phyloP scores from a whole-genome alignment of 441 rosid species.

The Erodium texanum region DNA sequence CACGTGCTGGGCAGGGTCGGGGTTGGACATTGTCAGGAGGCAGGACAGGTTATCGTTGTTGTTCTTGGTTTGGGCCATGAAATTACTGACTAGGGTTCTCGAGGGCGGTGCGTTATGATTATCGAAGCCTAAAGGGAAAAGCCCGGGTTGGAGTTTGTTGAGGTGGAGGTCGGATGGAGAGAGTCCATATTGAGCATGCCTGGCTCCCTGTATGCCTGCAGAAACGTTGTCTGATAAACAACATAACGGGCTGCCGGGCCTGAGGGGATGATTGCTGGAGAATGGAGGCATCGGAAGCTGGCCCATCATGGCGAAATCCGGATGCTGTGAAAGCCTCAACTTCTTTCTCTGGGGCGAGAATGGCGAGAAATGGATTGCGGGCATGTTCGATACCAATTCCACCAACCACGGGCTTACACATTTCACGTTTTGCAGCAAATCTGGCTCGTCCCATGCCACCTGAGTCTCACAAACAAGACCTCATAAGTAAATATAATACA shows the following conservation, averaged over 20 bases:
- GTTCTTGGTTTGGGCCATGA: no score
- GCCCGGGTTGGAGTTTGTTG: slow-evolving; percentile 57
- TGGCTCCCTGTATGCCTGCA: slow-evolving; percentile 99
- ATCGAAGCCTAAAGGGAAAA: slow-evolving; percentile 34
- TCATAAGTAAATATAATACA: no score
- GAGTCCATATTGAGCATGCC: slow-evolving; percentile 83
- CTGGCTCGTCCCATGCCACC: slow-evolving; percentile 99
- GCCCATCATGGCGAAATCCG: slow-evolving; percentile 51
- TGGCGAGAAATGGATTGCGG: slow-evolving; percentile 52
- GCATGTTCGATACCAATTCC: slow-evolving; percentile 72
- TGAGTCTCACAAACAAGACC: slow-evolving; percentile 11
- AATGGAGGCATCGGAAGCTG: slow-evolving; percentile 58
- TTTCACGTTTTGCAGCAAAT: slow-evolving; percentile 86
- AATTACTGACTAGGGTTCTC: no score
- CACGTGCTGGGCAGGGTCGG: slow-evolving; percentile 23
- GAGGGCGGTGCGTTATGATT: no score
- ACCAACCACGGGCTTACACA: slow-evolving; percentile 91
- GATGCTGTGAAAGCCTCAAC: slow-evolving; percentile 45
- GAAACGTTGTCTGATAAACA: slow-evolving; percentile 62
- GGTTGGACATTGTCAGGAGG: slow-evolving; percentile 58
- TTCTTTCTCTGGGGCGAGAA: slow-evolving; percentile 84
- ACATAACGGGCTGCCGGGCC: slow-evolving; percentile 52
- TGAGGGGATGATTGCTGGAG: slow-evolving; percentile 39
- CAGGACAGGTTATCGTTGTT: slow-evolving; percentile 54
- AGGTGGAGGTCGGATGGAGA: slow-evolving; percentile 61